Evolutionary conservation across 129 eudicot genomes (phyloP).

Genomic region (Glebionis coronaria): DNA sequence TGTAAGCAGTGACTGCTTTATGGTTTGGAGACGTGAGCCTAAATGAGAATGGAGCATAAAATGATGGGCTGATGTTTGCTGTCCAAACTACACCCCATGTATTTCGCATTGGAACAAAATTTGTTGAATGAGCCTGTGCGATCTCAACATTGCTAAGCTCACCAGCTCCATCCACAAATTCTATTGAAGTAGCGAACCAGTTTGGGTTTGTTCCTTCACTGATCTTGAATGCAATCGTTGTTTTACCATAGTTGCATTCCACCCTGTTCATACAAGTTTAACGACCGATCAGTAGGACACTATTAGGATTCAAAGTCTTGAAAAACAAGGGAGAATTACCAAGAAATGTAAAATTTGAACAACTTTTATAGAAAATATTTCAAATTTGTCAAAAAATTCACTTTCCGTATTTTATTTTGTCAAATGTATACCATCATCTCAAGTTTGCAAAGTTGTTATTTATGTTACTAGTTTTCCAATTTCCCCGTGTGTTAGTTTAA

Average conservation of each 20-base stretch:
- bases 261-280: constrained; percentile 19
- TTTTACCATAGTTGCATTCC: constrained; percentile 32
- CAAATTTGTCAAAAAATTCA: too few relatives aligned
- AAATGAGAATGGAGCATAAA: constrained; percentile 37
- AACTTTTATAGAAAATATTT: too few relatives aligned
- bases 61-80: constrained; percentile 14
- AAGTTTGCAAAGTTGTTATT: too few relatives aligned
- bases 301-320: too few relatives aligned
- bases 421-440: too few relatives aligned
- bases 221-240: constrained; percentile 37
- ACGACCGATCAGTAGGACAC: too few relatives aligned
- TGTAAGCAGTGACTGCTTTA: constrained; percentile 20
- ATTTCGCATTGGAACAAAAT: constrained; percentile 33
- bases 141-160: constrained; percentile 38
- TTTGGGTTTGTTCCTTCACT: constrained; percentile 31
- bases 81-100: constrained; percentile 59
- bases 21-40: constrained; percentile 26
- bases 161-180: constrained; percentile 36
- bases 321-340: too few relatives aligned
- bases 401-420: too few relatives aligned
- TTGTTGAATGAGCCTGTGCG: constrained; percentile 6
- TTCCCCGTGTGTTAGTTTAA: not conserved
- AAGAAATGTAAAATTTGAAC: too few relatives aligned
- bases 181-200: constrained; percentile 41
- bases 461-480: too few relatives aligned